These are phyloP conservation scores for Sporothrix mexicana DNA, from an alignment of 2,329 filamentous ascomycete species.

Conservation along the genomic window DNA sequence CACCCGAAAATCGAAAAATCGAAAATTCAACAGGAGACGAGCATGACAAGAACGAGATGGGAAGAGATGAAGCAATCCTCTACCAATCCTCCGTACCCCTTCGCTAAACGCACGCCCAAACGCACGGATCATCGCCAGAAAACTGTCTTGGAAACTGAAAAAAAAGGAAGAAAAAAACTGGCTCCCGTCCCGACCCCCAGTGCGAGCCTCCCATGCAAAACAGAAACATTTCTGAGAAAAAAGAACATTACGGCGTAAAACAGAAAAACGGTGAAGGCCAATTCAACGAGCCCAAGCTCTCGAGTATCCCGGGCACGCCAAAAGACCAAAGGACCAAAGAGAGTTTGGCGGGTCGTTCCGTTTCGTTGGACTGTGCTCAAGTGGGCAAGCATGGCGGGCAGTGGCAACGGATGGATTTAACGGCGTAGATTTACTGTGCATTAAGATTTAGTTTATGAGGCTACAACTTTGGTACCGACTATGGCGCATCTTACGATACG, in stretches of 20 bases:
- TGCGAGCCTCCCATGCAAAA: slow-evolving; percentile 5
- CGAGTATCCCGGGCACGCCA: no score
- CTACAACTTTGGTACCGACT: slow-evolving; percentile 11
- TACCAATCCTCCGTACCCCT: background rate
- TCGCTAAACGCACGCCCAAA: background rate
- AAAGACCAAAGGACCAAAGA: background rate
- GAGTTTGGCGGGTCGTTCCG: slow-evolving; percentile 17
- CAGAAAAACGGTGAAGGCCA: background rate
- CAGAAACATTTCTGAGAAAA: background rate
- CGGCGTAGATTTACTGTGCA: background rate
- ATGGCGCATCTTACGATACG: slow-evolving; percentile 3
- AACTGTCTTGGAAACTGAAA: background rate
- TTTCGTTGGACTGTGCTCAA: slow-evolving; percentile 24
- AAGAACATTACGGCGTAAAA: no score
- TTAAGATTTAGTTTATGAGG: background rate
- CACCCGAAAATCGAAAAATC: no score
- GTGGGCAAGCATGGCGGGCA: background rate
- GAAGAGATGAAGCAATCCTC: background rate
- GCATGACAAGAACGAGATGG: no score
- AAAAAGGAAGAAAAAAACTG: background rate
- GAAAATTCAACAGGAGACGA: no score
- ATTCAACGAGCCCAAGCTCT: background rate
- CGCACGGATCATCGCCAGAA: background rate
- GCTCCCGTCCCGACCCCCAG: background rate
- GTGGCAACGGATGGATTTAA: background rate